Conservation (phyloP, 2,329 filamentous ascomycete species). For the Rasamsonia emersonii region DNA sequence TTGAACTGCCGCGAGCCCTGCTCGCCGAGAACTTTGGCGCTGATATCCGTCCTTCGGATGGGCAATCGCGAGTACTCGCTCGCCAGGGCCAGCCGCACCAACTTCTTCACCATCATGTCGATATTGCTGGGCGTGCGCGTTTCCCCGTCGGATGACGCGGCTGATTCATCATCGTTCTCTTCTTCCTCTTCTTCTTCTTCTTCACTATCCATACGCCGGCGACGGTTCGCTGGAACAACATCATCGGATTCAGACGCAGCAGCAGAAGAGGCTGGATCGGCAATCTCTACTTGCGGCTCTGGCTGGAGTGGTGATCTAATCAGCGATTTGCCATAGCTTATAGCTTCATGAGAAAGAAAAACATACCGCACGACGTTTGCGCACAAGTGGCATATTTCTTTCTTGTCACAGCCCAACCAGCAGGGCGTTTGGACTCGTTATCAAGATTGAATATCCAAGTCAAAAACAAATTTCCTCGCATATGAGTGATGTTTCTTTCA, state of each 20-base stretch:
- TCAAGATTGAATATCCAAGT: no score
- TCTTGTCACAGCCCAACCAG: no score
- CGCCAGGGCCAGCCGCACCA: constrained; percentile 53
- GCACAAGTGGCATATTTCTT: constrained; percentile 7
- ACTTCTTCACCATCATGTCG: constrained; percentile 47
- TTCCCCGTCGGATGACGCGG: constrained; percentile 11
- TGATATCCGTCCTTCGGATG: constrained; percentile 51
- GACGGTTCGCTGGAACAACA: neutral
- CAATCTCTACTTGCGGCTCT: constrained; percentile 15
- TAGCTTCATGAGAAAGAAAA: neutral
- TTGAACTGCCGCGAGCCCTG: constrained; percentile 64
- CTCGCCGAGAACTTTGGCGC: constrained; percentile 60
- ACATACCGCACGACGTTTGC: constrained; percentile 11
- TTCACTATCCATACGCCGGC: no score
- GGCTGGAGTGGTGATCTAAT: no score
- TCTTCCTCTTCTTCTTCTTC: constrained; percentile 6
- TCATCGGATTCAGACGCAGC: neutral
- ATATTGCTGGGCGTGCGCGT: constrained; percentile 20
- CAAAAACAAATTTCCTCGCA: no score
- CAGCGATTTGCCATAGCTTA: no score
- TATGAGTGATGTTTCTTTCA: no score
- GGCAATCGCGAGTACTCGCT: constrained; percentile 52
- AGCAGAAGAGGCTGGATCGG: constrained; percentile 17
- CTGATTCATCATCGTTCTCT: constrained; percentile 7
- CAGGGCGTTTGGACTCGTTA: no score